These are phyloP conservation scores for Crepidotus variabilis DNA, from an alignment of 768 basidiomycete species.

Conservation along the genomic window DNA sequence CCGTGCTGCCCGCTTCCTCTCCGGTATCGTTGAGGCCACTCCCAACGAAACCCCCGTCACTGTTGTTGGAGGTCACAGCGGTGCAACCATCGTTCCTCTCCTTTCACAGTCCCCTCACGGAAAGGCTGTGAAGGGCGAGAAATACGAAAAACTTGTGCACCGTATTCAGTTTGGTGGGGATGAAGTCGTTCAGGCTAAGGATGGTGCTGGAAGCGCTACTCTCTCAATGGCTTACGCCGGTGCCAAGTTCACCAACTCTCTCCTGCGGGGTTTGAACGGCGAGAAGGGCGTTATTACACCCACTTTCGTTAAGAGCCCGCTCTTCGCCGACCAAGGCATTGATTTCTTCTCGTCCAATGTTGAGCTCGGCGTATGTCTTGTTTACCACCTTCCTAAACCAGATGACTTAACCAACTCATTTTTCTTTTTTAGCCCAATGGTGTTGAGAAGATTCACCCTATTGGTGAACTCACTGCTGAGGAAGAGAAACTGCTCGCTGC, in stretches of 20 bases:
- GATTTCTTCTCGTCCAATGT: conserved; percentile 94
- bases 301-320: conserved; percentile 85
- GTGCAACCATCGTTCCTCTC: conserved; percentile 95
- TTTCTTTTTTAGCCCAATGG: conserved; percentile 57
- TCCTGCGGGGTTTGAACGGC: conserved; percentile 83
- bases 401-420: conserved; percentile 2
- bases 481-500: conserved; percentile 87
- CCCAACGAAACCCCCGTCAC: conserved; percentile 71
- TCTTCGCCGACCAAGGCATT: conserved; percentile 82
- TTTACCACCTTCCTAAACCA: conserved; percentile 5
- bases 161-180: conserved; percentile 98
- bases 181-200: conserved; percentile 98
- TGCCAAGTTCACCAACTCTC: conserved; percentile 80
- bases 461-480: conserved; percentile 74
- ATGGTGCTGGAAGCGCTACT: conserved; percentile 90
- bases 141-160: conserved; percentile 75
- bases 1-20: conserved; percentile 89
- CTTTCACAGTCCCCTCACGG: conserved; percentile 79
- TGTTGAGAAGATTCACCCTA: conserved; percentile 87
- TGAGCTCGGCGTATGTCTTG: conserved; percentile 83
- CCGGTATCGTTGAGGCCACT: conserved; percentile 58
- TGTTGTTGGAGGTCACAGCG: conserved; percentile 94
- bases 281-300: conserved; percentile 85
- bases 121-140: conserved; percentile 71
- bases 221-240: conserved; percentile 96